Base-by-base conservation (phyloP, 192 early-diverging fungal species). In the Umbelopsis ramanniana region DNA sequence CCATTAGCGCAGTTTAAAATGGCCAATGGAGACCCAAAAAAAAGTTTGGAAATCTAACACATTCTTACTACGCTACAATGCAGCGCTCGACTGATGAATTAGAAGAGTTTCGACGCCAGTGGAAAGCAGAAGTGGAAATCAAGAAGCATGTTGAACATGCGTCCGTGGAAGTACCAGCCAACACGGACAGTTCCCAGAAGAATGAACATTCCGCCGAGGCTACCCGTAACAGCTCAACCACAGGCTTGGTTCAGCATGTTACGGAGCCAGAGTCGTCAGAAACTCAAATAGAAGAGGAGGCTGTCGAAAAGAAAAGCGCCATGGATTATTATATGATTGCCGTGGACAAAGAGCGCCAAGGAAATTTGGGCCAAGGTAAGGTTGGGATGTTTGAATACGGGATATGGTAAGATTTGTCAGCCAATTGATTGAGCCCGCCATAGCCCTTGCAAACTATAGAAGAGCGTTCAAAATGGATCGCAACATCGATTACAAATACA, bases 351-450 rank as follows among this genome's bases (percentile, higher is more conserved):
- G 80, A 81, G 69, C 66, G 73, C 48, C 70, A 81, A 63, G 80
- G 80, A 24, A 78, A 81, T 55, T 47, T 81, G 21, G 70, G 66
- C 12, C 46, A 81, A 74, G 79, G 79, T 80, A 71, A 67, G n/a
- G 48, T 43, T 63, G 2, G 70, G 52, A 19, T 23, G 33, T 43
- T 22, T 12, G 6, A 54, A n/a, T 3, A 38, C 2, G 33, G 57
- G 29, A 48, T 19, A 48, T 19, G 1, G 14, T 7, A 4, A 37
- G 11, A 37, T n/a, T 63, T 19, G 17, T 63, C 29, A 35, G 57
- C 26, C 33, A 37, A 29, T 63, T 17, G 33, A 63, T n/a, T 29
- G 15, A 7, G 35, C 17, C 26, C 35, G 12, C 26, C 17, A 23
- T 47, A 81, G 80, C 80, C 26, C n/a, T 81, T 3, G 71, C 45